Evolutionary conservation across 2,329 filamentous ascomycete genomes (phyloP), one percentile per base, ranked within the genome.

Genomic region (Penicillium concentricum): DNA sequence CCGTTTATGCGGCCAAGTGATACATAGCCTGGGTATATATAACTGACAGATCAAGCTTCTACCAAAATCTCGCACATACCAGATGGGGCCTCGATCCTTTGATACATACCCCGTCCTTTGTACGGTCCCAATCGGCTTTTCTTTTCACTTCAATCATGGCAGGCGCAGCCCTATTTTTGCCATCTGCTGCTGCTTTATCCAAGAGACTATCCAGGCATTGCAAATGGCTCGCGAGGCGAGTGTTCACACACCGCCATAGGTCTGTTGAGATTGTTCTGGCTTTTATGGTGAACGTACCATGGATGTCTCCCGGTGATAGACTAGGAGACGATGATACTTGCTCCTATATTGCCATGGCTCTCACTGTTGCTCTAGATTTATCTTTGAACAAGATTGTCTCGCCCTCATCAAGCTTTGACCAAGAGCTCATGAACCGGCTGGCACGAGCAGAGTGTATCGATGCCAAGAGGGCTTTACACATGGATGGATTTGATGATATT

Each of bases 281-380:
- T 0, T 90, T 90, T 67, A 87, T 91, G 84, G 82, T 89, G 32
- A 90, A 90, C 59, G 82, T 91, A 7, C 88, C 88, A 0, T 91
- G 88, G 88, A 89, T 90, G 82, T 86, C 86, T 2, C 68, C 71
- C 10, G 72, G 70, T 4, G 64, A 64, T 24, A 61, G 62, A 41
- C 52, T 73, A 16, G 72, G 71, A 0, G 87, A 90, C 61, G 88
- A 91, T 58, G 87, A 90, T 64, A 89, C 88, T 0, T 89, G 87
- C 56, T 82, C 84, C 41, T 90, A 89, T 62, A 84, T 91, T 52
- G 84, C 87, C 2, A 86, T 87, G 75, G 87, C 88, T 1, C 76
- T 88, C 10, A 87, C 85, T 0, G 84, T 90, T 58, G 87, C 88
- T 0, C 76, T 90, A 34, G 88, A 91, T 64, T 65, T 91, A 9